Conservation (phyloP, 306 rosid genomes). For the Quercus parvula region DNA sequence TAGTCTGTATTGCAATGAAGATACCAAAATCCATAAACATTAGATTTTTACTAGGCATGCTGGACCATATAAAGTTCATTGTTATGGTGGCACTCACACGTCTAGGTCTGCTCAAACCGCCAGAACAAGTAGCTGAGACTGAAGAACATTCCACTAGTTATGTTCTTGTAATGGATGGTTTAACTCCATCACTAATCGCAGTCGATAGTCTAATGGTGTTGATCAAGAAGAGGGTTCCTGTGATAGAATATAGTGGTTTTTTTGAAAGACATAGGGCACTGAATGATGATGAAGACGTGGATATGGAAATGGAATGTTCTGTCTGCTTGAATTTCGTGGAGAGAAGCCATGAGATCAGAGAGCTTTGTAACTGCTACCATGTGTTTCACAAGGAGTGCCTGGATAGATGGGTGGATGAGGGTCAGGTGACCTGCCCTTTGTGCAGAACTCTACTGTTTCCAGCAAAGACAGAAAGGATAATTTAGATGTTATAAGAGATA, state of each 20-base stretch:
- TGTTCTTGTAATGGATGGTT: conserved; percentile 10
- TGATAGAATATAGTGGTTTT: not conserved
- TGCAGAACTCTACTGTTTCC: conserved; percentile 31
- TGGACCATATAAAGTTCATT: not conserved
- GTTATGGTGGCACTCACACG: not conserved
- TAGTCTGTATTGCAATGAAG: not conserved
- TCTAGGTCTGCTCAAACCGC: not conserved
- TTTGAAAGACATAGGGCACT: not conserved
- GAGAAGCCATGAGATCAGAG: too few relatives aligned
- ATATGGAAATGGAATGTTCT: not conserved
- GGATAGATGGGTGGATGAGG: too few relatives aligned
- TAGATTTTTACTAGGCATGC: not conserved
- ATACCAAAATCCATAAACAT: not conserved
- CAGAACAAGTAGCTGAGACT: not conserved
- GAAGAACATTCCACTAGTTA: not conserved
- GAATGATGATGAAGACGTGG: not conserved
- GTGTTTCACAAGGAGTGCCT: too few relatives aligned
- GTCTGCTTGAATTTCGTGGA: too few relatives aligned
- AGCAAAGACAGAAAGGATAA: not conserved
- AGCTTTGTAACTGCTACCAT: too few relatives aligned
- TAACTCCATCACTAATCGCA: conserved; percentile 8
- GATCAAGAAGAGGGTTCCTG: conserved; percentile 29
- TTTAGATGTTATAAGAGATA: not conserved
- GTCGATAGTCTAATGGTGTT: conserved; percentile 4
- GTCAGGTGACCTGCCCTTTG: conserved; percentile 22